phyloP scores from a whole-genome alignment of 208 protist genomes.

The Leishmania aethiopica region DNA sequence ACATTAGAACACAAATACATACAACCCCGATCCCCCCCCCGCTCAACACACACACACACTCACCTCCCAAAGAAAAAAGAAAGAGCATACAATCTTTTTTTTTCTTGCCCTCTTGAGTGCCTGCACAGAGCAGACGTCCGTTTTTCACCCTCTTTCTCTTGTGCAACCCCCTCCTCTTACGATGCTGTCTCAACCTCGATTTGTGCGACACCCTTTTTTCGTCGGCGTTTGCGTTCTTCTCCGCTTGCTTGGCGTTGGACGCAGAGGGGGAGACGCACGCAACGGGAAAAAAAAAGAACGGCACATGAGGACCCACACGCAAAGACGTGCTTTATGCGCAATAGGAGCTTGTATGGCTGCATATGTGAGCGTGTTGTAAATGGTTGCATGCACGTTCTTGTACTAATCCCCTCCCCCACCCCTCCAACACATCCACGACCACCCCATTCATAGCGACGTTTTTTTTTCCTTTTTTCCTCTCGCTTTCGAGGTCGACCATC shows the following conservation, averaged over 20 bases:
- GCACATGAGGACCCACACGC: not conserved
- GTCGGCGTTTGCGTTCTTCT: not conserved
- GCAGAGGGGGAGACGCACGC: not conserved
- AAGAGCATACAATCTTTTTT: not conserved
- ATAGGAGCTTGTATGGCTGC: not conserved
- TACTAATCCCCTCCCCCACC: not conserved
- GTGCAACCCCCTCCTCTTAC: not conserved
- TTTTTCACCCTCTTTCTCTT: not conserved
- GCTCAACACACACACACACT: not conserved
- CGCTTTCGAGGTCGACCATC: not conserved
- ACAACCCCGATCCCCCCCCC: too few species aligned
- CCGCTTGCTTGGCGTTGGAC: not conserved
- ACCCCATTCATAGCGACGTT: not conserved
- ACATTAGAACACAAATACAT: not conserved
- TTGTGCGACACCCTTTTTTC: not conserved
- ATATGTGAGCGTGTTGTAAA: not conserved
- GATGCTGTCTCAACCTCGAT: not conserved
- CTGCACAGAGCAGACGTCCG: not conserved
- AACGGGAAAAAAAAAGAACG: not conserved
- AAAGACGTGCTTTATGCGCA: not conserved
- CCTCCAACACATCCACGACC: not conserved
- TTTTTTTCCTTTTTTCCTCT: not conserved
- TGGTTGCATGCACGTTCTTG: not conserved
- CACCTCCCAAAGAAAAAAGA: not conserved
- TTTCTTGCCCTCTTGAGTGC: not conserved